Base-by-base conservation (phyloP, 352 stramenopile genomes). In the Globisporangium emineosum region DNA sequence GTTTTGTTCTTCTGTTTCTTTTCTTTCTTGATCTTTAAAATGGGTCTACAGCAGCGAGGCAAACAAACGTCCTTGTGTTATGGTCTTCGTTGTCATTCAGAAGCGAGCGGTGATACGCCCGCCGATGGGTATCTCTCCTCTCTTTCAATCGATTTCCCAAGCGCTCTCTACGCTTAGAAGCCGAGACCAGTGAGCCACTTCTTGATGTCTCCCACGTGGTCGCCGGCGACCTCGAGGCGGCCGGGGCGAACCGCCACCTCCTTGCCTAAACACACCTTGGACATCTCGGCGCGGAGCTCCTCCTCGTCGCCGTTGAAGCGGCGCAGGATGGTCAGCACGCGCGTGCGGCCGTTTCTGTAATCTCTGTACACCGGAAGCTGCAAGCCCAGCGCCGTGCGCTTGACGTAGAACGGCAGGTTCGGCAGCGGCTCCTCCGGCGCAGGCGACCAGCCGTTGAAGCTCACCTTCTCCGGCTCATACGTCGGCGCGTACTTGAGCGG, bases 281-380 rank as follows among this genome's bases (percentile, higher is more conserved):
- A 91, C 78, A 96, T 83, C 69, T 94, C 88, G 49, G 81, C 68
- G 50, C 71, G 78, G 63, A 93, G 66, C 66, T 90, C 84, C n/a
- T 81, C 67, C 54, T 91, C 85, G 69, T 96, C 78, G 64, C 88
- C 88, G 62, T 85, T 75, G 75, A 81, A 93, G 67, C 84, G 84
- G 57, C 88, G 83, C 62, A 96, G 58, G 66, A 94, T 92, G 57
- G 88, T 96, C 57, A 96, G 69, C 69, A 94, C 81, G 62, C 88
- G 88, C 71, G 88, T 96, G 69, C 86, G 83, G 57, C 88, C 88
- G 64, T 96, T 96, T 45, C 84, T 66, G 71, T 83, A 90, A 72
- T 96, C 88, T 63, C 83, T 81, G 79, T 96, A 96, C 70, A 96
- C 86, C 19, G 88, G 88, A 33, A 96, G 73, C 67, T 96, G 87